Evolutionary conservation across 2,329 filamentous ascomycete species (phyloP).

Genomic region (Beauveria medogensis): DNA sequence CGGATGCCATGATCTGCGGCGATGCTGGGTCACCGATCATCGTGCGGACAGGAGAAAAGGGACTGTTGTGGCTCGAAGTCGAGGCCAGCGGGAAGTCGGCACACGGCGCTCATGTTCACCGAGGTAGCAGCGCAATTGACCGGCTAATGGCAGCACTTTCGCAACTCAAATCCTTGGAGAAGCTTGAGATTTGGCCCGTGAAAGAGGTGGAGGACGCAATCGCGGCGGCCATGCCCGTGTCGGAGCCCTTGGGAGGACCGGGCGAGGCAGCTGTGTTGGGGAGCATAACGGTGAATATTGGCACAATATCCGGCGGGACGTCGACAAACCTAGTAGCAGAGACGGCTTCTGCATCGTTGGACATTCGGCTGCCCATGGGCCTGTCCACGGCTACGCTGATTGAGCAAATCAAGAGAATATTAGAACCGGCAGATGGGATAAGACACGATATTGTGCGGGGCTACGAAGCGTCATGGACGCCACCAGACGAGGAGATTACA

Average conservation of each 20-base stretch:
- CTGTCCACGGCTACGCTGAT: slow-evolving; percentile 1
- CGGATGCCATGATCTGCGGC: slow-evolving; percentile 12
- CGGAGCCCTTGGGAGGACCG: slow-evolving; percentile 9
- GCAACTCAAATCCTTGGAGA: slow-evolving; percentile 9
- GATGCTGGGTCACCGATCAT: slow-evolving; percentile 12
- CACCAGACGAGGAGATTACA: slow-evolving; percentile 8
- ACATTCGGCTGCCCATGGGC: slow-evolving; percentile 12
- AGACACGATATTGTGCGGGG: background rate
- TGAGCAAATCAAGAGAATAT: background rate
- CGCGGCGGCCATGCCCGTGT: slow-evolving; percentile 5
- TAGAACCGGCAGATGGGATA: slow-evolving; percentile 3
- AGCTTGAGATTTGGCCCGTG: background rate
- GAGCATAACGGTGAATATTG: slow-evolving; percentile 13
- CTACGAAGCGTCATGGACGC: slow-evolving; percentile 13
- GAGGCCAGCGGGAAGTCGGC: slow-evolving; percentile 9
- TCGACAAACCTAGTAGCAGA: slow-evolving; percentile 13
- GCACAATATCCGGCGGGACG: slow-evolving; percentile 12
- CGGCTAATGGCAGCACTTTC: slow-evolving; percentile 4
- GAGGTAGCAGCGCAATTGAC: slow-evolving; percentile 12
- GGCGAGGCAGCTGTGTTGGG: slow-evolving; percentile 9
- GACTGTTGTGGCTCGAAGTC: slow-evolving; percentile 12
- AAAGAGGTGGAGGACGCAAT: slow-evolving; percentile 1
- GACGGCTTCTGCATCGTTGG: slow-evolving; percentile 10
- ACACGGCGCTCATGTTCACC: slow-evolving; percentile 13
- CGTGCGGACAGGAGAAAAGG: slow-evolving; percentile 13